Evolutionary conservation across 2,329 filamentous ascomycete species (phyloP).

Genomic region (Xylaria sp.): DNA sequence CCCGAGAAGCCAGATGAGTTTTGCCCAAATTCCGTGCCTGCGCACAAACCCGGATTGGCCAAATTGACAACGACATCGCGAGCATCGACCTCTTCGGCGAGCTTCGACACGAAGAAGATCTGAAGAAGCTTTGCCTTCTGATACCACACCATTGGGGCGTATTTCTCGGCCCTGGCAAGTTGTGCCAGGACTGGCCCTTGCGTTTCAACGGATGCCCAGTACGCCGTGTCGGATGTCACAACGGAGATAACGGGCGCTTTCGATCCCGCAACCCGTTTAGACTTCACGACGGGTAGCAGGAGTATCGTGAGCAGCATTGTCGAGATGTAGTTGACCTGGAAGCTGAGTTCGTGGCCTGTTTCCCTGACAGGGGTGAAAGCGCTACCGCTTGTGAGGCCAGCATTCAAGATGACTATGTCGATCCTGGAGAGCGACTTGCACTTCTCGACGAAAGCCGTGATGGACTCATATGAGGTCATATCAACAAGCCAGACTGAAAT

Average conservation of each 20-base stretch:
- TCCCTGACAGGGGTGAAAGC: constrained; percentile 39
- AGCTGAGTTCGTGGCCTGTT: constrained; percentile 53
- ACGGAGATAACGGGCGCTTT: constrained; percentile 42
- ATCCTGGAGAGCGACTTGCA: constrained; percentile 51
- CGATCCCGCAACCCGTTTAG: constrained; percentile 20
- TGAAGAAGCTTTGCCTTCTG: constrained; percentile 42
- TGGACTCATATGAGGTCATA: constrained; percentile 55
- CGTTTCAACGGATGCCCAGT: constrained; percentile 36
- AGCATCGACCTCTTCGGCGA: constrained; percentile 37
- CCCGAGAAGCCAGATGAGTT: background rate
- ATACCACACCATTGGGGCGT: constrained; percentile 37
- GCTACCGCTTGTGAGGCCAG: constrained; percentile 47
- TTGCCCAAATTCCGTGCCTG: constrained; percentile 27
- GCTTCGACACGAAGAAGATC: constrained; percentile 35
- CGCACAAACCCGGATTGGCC: constrained; percentile 39
- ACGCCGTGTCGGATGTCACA: constrained; percentile 45
- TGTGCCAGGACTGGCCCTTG: constrained; percentile 35
- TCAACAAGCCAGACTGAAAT: constrained; percentile 59
- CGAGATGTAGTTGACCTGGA: constrained; percentile 56
- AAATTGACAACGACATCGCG: constrained; percentile 41
- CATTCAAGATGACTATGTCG: constrained; percentile 59
- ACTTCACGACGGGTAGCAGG: constrained; percentile 46
- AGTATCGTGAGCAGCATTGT: constrained; percentile 50
- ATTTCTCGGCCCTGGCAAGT: constrained; percentile 30
- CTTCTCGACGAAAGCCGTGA: constrained; percentile 53